Base-by-base conservation (phyloP, 371 early-diverging fungal species). In the Haplosporangium sp. region DNA sequence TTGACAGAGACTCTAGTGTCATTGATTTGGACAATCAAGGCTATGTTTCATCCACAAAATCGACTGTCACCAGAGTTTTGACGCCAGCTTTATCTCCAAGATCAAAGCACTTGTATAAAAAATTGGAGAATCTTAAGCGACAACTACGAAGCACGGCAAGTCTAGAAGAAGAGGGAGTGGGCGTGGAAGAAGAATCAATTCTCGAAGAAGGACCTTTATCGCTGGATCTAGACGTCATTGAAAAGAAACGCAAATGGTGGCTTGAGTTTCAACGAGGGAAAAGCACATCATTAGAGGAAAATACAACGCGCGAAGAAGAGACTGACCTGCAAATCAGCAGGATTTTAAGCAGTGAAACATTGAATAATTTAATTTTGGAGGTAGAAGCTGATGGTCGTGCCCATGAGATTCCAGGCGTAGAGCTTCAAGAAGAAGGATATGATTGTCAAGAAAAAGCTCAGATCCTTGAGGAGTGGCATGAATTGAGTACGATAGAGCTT, bases 221-320 rank as follows among this genome's bases (percentile, higher is more conserved):
- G 1, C 34, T 79, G 20, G 81, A 79, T 45, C 39, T 79, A 44
- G 68, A 58, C 19, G 63, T 39, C 2, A 55, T 79, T 40, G 81
- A 79, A 55, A 50, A 69, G 20, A 79, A 74, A 34, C 71, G 81
- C 7, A 74, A 62, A 35, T 71, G 74, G 69, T 71, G 68, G 72
- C 10, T 68, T 4, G 68, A 68, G 19, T 50, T 27, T 4, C 63
- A 74, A 8, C 52, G 65, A 5, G 72, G 65, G 3, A 42, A 67
- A 47, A 65, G 65, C 37, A 74, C 69, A 7, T 61, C 72, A 0
- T 61, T 45, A 57, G 79, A 79, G 37, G 69, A 45, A 4, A 20
- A 47, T 11, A 71, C 69, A 1, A 39, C 55, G 8, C 11, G 17
- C 6, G 65, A 39, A 34, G 74, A 65, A 11, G 61, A 59, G 20